Conservation (phyloP, 148 eudicot genomes). For the Camellia lanceoleosa region DNA sequence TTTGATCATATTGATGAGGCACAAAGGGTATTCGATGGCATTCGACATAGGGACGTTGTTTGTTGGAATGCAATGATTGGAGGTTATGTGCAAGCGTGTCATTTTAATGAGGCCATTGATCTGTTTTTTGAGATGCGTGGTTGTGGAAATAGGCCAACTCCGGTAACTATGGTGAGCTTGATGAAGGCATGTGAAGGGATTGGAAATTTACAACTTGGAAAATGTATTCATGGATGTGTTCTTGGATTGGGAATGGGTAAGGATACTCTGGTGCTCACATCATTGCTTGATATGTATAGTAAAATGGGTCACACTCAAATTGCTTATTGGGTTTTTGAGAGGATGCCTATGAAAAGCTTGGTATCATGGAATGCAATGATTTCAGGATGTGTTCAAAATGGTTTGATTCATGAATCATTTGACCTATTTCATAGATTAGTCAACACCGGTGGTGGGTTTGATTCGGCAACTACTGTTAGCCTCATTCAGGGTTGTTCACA, state of each 20-base stretch:
- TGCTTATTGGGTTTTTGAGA: background rate
- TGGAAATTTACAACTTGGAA: background rate
- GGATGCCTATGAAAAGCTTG: background rate
- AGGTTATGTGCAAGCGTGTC: background rate
- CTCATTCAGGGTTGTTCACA: conserved; percentile 14
- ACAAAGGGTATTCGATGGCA: background rate
- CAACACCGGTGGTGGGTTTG: background rate
- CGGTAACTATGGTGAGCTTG: background rate
- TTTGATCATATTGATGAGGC: background rate
- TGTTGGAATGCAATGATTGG: conserved; percentile 6
- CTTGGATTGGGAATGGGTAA: conserved; percentile 1
- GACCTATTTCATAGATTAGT: conserved; percentile 9
- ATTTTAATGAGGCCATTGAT: background rate
- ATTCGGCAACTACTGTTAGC: conserved; percentile 8
- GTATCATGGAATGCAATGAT: conserved; percentile 13
- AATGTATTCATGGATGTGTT: conserved; percentile 3
- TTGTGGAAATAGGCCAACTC: background rate
- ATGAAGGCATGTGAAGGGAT: background rate
- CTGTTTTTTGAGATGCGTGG: background rate
- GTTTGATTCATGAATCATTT: background rate
- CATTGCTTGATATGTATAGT: conserved; percentile 9
- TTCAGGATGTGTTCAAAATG: background rate
- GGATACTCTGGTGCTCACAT: conserved; percentile 2
- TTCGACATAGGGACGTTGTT: background rate
- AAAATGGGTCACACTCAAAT: background rate